These are phyloP conservation scores for Cryphonectria radicalis DNA, from an alignment of 2,329 filamentous ascomycete genomes.

Conservation along the genomic window DNA sequence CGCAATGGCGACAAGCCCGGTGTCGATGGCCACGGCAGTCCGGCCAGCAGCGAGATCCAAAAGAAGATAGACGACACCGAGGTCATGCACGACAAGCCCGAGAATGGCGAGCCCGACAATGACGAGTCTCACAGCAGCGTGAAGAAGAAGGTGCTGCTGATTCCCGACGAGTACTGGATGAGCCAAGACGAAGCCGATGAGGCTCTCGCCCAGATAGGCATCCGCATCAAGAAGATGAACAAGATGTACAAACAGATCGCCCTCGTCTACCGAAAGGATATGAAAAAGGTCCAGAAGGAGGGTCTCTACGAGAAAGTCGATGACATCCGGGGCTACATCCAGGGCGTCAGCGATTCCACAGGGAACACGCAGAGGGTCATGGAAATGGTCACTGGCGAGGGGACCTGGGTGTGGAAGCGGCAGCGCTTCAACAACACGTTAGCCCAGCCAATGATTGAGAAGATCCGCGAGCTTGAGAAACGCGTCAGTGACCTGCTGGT, in stretches of 20 bases:
- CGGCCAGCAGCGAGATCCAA: not conserved
- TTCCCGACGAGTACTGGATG: slow-evolving; percentile 5
- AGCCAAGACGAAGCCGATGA: not conserved
- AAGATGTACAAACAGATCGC: not conserved
- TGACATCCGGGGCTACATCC: not conserved
- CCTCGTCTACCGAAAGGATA: not conserved
- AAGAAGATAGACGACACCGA: too few species aligned
- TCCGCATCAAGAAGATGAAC: not conserved
- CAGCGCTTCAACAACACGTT: not conserved
- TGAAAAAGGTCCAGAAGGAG: not conserved
- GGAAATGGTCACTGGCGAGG: not conserved
- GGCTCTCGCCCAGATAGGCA: not conserved
- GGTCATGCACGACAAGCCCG: not conserved
- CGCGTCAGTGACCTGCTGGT: not conserved
- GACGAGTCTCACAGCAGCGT: not conserved
- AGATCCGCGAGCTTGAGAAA: not conserved
- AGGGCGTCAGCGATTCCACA: not conserved
- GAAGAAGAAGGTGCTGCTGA: not conserved
- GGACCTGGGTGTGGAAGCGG: not conserved
- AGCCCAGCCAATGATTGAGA: not conserved
- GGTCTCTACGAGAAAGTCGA: not conserved
- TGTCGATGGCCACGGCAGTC: not conserved
- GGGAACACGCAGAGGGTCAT: not conserved
- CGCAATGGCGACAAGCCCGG: not conserved
- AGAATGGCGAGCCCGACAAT: not conserved